These are phyloP conservation scores for Rhododendron henanense DNA, from an alignment of 148 eudicot genomes.

Conservation along the genomic window DNA sequence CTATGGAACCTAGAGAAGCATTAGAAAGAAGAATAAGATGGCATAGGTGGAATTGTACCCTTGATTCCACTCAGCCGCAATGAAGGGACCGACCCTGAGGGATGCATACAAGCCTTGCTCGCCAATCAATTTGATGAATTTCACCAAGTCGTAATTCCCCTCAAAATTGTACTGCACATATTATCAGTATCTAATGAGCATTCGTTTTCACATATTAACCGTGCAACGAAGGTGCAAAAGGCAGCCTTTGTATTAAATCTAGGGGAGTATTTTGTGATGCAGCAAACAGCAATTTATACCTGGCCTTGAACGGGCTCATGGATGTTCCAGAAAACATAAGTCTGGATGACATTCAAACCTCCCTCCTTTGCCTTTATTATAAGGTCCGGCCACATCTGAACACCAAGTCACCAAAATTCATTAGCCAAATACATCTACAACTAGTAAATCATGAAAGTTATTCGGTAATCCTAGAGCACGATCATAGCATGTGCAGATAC, in stretches of 20 bases:
- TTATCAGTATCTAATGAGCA: background rate
- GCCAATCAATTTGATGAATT: constrained; percentile 48
- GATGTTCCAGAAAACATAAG: constrained; percentile 62
- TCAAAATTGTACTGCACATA: constrained; percentile 53
- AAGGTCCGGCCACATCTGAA: constrained; percentile 50
- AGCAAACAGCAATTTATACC: constrained; percentile 21
- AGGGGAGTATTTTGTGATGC: background rate
- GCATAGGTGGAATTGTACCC: constrained; percentile 36
- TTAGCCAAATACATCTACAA: background rate
- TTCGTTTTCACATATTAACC: background rate
- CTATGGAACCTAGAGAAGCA: background rate
- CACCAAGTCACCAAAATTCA: constrained; percentile 5
- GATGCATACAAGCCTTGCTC: constrained; percentile 54
- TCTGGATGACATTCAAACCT: constrained; percentile 51
- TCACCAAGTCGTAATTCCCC: constrained; percentile 57
- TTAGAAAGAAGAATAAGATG: background rate
- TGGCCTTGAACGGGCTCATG: constrained; percentile 62
- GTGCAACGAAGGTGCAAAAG: background rate
- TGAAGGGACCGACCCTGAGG: constrained; percentile 68
- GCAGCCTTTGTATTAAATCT: background rate
- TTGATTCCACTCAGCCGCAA: constrained; percentile 73
- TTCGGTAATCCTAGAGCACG: background rate
- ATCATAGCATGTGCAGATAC: background rate
- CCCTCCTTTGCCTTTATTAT: constrained; percentile 45
- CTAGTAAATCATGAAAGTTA: background rate